Percentiles rank a stretch among this genome's conserved stretches.
phyloP scores from a whole-genome alignment of 805 yeast genomes.

The Metschnikowia noctiluminum region DNA sequence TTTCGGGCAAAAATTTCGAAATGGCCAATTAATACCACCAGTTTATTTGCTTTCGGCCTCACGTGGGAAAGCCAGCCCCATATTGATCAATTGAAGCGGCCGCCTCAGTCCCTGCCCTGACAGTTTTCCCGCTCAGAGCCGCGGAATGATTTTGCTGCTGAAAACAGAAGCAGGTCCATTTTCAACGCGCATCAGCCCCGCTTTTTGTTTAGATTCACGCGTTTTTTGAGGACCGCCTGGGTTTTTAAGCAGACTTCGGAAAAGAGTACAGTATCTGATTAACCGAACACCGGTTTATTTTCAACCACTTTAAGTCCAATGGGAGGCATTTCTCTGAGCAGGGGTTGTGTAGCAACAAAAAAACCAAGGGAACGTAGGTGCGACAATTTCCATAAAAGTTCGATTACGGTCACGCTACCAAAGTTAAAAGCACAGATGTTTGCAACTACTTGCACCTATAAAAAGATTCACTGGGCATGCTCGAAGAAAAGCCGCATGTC shows the following conservation, averaged over 20 bases:
- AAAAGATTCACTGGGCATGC: background rate
- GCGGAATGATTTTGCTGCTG: background rate
- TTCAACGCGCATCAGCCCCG: background rate
- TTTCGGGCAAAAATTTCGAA: no score
- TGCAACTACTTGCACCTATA: slow-evolving; percentile 4
- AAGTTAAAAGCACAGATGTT: background rate
- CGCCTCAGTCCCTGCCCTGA: background rate
- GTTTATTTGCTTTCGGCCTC: no score
- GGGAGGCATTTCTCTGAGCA: no score
- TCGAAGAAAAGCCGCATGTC: background rate
- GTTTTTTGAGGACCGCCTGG: background rate
- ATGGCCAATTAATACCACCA: no score
- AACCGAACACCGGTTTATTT: no score
- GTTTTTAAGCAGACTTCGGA: background rate
- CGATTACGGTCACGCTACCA: background rate
- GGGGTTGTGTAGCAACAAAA: no score
- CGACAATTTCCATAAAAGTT: background rate
- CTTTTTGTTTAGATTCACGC: background rate
- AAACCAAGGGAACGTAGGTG: no score
- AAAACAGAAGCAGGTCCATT: background rate
- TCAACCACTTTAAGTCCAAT: no score
- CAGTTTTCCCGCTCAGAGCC: background rate
- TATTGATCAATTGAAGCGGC: no score
- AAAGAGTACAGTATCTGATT: no score
- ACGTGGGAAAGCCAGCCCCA: no score